Percentiles rank a stretch among this genome's conserved stretches.
phyloP scores from a whole-genome alignment of 2,329 filamentous ascomycete genomes.

The Huntiella moniliformis region DNA sequence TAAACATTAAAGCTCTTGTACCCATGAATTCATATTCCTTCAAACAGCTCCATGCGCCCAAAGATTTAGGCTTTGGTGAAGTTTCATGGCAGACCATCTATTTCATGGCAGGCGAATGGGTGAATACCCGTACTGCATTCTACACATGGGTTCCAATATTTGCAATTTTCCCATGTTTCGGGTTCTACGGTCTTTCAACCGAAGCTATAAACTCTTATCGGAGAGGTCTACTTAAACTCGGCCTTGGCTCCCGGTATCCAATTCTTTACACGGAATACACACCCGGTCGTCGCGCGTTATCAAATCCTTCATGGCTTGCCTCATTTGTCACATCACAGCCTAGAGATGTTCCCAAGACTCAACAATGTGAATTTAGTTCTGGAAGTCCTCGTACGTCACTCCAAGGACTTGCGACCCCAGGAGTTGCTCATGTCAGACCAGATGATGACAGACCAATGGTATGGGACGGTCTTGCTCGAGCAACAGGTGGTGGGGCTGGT shows the following conservation, averaged over 20 bases:
- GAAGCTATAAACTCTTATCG: conserved; percentile 34
- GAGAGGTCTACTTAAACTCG: conserved; percentile 20
- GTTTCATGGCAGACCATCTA: conserved; percentile 29
- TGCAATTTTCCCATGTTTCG: conserved; percentile 28
- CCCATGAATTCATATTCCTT: conserved; percentile 23
- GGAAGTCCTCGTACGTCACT: too few relatives aligned
- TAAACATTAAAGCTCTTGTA: conserved; percentile 22
- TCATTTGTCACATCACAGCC: too few relatives aligned
- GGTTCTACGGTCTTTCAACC: conserved; percentile 37
- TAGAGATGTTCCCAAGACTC: too few relatives aligned
- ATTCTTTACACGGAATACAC: too few relatives aligned
- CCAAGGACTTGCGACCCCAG: too few relatives aligned
- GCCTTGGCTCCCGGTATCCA: conserved; percentile 17
- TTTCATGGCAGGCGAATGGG: conserved; percentile 24
- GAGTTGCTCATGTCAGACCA: too few relatives aligned
- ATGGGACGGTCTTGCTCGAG: too few relatives aligned
- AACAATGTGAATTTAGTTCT: too few relatives aligned
- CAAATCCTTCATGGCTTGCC: too few relatives aligned
- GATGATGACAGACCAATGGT: too few relatives aligned
- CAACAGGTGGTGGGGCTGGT: too few relatives aligned
- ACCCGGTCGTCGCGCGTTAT: too few relatives aligned
- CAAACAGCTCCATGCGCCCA: conserved; percentile 21
- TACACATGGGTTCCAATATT: conserved; percentile 30
- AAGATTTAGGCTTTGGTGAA: conserved; percentile 16
- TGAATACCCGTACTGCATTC: conserved; percentile 24